Percentiles rank a stretch among this genome's conserved stretches.
Evolutionary conservation across 2,329 filamentous ascomycete genomes (phyloP).

Genomic region (Epichloe uncinata): DNA sequence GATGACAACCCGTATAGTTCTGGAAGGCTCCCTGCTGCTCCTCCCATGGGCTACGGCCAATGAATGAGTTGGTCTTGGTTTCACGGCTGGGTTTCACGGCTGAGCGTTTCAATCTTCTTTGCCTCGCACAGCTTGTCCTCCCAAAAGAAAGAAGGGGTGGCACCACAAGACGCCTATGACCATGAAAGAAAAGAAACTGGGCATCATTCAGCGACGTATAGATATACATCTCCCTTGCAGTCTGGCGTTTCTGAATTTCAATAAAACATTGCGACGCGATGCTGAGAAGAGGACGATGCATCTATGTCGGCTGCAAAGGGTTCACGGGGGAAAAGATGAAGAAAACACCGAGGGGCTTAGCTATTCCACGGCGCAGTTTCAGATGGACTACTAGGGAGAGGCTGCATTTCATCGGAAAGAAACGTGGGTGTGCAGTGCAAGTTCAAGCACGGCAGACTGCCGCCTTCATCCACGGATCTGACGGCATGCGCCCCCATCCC

Average conservation of each 20-base stretch:
- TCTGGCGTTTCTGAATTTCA: background rate
- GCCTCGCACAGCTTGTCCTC: too few relatives aligned
- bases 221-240: background rate
- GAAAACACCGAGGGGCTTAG: too few relatives aligned
- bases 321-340: too few relatives aligned
- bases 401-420: too few relatives aligned
- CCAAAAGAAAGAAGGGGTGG: background rate
- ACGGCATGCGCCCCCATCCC: too few relatives aligned
- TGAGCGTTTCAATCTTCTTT: too few relatives aligned
- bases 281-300: background rate
- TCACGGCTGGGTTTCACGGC: too few relatives aligned
- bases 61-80: background rate
- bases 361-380: too few relatives aligned
- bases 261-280: background rate
- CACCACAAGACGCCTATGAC: background rate
- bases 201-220: background rate
- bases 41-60: slow-evolving; percentile 11
- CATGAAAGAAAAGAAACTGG: background rate
- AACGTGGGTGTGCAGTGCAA: too few relatives aligned
- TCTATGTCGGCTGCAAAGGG: background rate
- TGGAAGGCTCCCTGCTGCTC: slow-evolving; percentile 25
- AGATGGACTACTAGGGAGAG: too few relatives aligned
- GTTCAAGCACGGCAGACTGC: too few relatives aligned
- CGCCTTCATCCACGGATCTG: too few relatives aligned
- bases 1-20: slow-evolving; percentile 34